Conservation (phyloP, 805 yeast genomes). For the Saccharomyces mikatae region DNA sequence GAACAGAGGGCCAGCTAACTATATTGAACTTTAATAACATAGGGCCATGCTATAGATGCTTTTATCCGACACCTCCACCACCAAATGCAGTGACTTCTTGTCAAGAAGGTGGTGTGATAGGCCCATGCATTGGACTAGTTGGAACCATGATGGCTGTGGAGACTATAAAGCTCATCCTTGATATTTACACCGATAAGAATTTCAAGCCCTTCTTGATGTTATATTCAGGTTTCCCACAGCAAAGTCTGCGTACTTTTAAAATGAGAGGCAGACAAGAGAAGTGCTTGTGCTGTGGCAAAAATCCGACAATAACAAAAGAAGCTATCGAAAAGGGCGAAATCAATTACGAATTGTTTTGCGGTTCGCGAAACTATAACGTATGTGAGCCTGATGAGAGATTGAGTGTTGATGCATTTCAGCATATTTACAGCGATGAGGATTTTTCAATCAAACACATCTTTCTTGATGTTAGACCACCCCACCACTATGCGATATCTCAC, state of each 20-base stretch:
- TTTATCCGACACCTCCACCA: conserved; percentile 85
- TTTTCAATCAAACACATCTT: conserved; percentile 26
- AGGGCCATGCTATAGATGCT: conserved; percentile 94
- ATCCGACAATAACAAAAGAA: conserved; percentile 42
- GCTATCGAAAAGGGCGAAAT: conserved; percentile 40
- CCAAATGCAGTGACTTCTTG: conserved; percentile 78
- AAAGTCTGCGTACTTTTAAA: conserved; percentile 61
- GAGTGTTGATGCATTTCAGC: conserved; percentile 29
- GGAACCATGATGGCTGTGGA: conserved; percentile 89
- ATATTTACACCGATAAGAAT: conserved; percentile 40
- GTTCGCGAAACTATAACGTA: conserved; percentile 42
- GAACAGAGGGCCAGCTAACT: conserved; percentile 83
- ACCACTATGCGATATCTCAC: conserved; percentile 62
- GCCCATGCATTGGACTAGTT: conserved; percentile 90
- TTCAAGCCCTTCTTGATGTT: conserved; percentile 64
- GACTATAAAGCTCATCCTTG: conserved; percentile 64
- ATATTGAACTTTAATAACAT: conserved; percentile 54
- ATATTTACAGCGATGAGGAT: conserved; percentile 22
- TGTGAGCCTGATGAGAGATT: conserved; percentile 41
- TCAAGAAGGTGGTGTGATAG: conserved; percentile 88
- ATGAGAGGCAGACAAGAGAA: conserved; percentile 59
- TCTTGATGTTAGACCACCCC: conserved; percentile 74
- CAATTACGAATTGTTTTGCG: conserved; percentile 73
- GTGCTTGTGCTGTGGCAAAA: conserved; percentile 60
- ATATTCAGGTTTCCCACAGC: conserved; percentile 61